Evolutionary conservation across 495 filamentous ascomycete species (phyloP), one percentile per base, ranked within the genome.

Genomic region (Pyrenopolyporus hunteri): DNA sequence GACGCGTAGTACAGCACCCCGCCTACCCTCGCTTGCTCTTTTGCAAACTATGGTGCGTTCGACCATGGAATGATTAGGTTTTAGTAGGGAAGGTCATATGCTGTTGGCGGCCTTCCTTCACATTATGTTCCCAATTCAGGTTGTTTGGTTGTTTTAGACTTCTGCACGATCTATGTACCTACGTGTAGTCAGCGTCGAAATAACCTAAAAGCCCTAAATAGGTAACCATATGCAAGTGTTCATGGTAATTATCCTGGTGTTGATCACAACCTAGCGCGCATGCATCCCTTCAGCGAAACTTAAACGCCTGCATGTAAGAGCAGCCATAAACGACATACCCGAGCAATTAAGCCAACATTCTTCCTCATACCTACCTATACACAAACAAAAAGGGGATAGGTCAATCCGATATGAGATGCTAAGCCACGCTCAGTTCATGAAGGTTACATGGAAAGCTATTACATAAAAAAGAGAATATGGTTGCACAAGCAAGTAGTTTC

Each of bases 11-110:
- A n/a, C n/a, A n/a, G n/a, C n/a, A n/a, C n/a, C 32, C n/a, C 16
- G 32, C 32, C 5, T 36, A 11, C 16, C 5, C 16, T 14, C 32
- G 16, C 32, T 36, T 36, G 16, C n/a, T 22, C 37, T 42, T 20
- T 17, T 42, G n/a, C 10, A 42, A 42, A 11, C 37, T 11, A 20
- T 32, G 40, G 14, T 35, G 22, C 16, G 8, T 19, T 19, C 20
- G 20, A 14, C 13, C 31, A 14, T 45, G n/a, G 14, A 39, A 29
- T 28, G 35, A 43, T 33, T 50, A 58, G 55, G 55, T 58, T 50
- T 25, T 19, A 9, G 19, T 33, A 20, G 16, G 39, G 3, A 44
- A 9, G 22, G 26, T 25, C 17, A 23, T 32, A 43, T 54, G 25
- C 50, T 11, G 32, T 31, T 16, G 22, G 14, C 22, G 6, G 16